A percentile compares a stretch with the other conserved stretches of the same genome.
Conservation (phyloP, 495 filamentous ascomycete species). For the Chlorociboria aeruginascens region DNA sequence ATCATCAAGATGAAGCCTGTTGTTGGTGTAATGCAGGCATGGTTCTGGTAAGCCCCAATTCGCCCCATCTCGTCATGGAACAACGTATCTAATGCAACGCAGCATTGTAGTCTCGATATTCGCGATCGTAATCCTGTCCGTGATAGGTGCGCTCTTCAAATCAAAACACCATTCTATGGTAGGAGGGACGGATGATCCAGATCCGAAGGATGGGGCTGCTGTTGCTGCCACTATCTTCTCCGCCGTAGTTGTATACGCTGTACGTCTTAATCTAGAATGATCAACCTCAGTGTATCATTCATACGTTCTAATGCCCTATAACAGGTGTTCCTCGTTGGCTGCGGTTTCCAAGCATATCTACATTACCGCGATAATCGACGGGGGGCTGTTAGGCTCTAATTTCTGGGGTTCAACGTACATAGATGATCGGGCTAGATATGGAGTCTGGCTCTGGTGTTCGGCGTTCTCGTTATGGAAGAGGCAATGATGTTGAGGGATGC, state of each 20-base stretch:
- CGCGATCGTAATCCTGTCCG: constrained; percentile 76
- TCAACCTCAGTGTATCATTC: not conserved
- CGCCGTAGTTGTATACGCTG: constrained; percentile 74
- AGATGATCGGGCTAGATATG: not conserved
- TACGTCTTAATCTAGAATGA: constrained; percentile 32
- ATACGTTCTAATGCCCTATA: not conserved
- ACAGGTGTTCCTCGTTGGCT: constrained; percentile 83
- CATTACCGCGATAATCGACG: constrained; percentile 65
- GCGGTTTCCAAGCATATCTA: constrained; percentile 71
- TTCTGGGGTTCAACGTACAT: not conserved
- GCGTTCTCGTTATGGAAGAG: too few species aligned
- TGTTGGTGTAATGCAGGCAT: constrained; percentile 80
- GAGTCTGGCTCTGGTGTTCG: too few species aligned
- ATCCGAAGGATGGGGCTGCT: constrained; percentile 48
- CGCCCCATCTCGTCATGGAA: not conserved
- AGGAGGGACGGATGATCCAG: constrained; percentile 60
- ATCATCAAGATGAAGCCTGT: constrained; percentile 66
- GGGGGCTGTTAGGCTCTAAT: constrained; percentile 51
- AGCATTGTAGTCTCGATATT: constrained; percentile 83
- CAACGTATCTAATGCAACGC: constrained; percentile 1
- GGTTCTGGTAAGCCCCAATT: constrained; percentile 58
- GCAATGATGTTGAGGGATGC: too few species aligned
- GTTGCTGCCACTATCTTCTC: constrained; percentile 76
- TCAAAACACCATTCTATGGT: constrained; percentile 69
- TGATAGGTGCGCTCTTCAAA: constrained; percentile 70